Evolutionary conservation across 768 basidiomycete species (phyloP), one percentile per base, ranked within the genome.

Genomic region (Trametes punicea): DNA sequence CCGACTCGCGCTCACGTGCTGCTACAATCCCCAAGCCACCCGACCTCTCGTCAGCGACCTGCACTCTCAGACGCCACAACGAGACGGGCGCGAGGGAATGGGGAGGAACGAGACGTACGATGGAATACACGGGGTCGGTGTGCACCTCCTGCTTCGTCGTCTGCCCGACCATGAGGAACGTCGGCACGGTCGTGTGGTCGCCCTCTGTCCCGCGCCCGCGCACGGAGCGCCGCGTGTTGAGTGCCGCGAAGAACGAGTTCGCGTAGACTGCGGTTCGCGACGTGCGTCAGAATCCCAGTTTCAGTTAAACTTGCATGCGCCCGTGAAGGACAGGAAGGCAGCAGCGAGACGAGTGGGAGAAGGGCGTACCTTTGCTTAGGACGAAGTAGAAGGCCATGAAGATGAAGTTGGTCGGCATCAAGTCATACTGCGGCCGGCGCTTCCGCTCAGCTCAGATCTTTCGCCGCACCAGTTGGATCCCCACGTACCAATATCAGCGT

Each of bases 321-420:
- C n/a, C n/a, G n/a, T n/a, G n/a, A n/a, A n/a, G n/a, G n/a, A n/a
- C n/a, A n/a, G n/a, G n/a, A n/a, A n/a, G n/a, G n/a, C n/a, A 49
- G 44, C 33, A 38, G 18, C 10, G 51, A 26, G 16, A 57, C n/a
- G 6, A 26, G 33, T n/a, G n/a, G 34, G 21, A 25, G 39, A n/a
- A 2, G 30, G 34, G 67, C 81, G 60, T 64, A 85, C 85, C 64
- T 73, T 88, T 89, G 67, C 81, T 82, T 41, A 87, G 67, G 47
- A 83, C 74, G 59, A 89, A 86, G 64, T 86, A 88, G 47, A 77
- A 76, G 10, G 77, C 76, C 36, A 80, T 73, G 65, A 84, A 88
- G 48, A 83, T 76, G 46, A 88, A 74, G 60, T 84, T 86, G 8
- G 51, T 55, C 0, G 80, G 75, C 68, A 79, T 74, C 26, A 75